Conservation (phyloP, 2,329 filamentous ascomycete genomes). For the Fusarium penzigii region DNA sequence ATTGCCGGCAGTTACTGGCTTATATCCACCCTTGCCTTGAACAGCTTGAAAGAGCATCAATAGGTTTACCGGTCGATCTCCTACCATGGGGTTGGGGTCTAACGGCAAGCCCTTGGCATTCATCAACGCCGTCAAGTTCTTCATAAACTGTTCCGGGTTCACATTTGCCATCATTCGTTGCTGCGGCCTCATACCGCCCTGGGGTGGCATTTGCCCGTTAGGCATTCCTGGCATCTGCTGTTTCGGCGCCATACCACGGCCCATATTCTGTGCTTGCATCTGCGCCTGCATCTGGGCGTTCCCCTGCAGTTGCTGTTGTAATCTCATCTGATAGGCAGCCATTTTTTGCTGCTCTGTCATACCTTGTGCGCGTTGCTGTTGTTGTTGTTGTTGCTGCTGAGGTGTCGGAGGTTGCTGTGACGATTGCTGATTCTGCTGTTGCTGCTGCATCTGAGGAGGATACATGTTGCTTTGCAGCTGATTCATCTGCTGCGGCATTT, state of each 20-base stretch:
- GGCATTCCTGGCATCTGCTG: conserved; percentile 50
- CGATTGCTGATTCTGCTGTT: conserved; percentile 42
- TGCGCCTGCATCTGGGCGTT: conserved; percentile 53
- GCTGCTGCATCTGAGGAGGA: conserved; percentile 42
- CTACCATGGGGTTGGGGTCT: conserved; percentile 72
- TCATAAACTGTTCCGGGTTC: conserved; percentile 71
- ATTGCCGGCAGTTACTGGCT: conserved; percentile 67
- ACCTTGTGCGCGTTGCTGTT: conserved; percentile 31
- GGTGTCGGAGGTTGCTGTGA: conserved; percentile 50
- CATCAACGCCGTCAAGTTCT: conserved; percentile 78
- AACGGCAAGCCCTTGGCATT: conserved; percentile 70
- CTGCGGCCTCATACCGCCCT: conserved; percentile 53
- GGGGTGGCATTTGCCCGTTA: conserved; percentile 58
- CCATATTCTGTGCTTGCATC: conserved; percentile 50
- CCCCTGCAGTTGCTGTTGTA: conserved; percentile 72
- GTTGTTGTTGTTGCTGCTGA: conserved; percentile 42
- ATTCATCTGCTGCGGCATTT: conserved; percentile 49
- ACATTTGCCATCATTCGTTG: conserved; percentile 43
- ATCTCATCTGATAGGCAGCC: conserved; percentile 76
- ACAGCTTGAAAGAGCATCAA: conserved; percentile 78
- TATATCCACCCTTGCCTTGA: conserved; percentile 73
- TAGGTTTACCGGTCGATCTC: conserved; percentile 72
- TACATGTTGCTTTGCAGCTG: conserved; percentile 48
- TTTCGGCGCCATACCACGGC: conserved; percentile 55
- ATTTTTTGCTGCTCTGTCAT: conserved; percentile 71